Evolutionary conservation across 352 stramenopile species (phyloP), one percentile per base, ranked within the genome.

Genomic region (Phytophthora idaei): DNA sequence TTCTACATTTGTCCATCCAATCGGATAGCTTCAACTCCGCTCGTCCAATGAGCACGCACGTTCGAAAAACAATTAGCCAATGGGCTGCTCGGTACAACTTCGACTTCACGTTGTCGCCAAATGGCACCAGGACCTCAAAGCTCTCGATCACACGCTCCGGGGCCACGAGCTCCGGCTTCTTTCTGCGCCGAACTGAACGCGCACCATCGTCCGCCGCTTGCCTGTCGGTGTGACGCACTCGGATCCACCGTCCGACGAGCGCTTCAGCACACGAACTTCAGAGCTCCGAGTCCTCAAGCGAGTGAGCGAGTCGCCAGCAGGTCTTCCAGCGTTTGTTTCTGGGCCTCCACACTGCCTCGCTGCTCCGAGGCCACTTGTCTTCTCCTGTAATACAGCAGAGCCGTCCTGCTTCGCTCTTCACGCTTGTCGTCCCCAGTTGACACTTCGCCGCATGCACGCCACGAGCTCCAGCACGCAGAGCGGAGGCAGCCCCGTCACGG

Each of bases 401-500:
- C 14, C 12, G 28, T 36, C 25, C 61, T 45, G 27, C 17, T 55
- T 29, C 14, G 45, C 21, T 39, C 39, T 34, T 31, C 48, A 32
- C 17, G 51, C 2, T 21, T 47, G n/a, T 36, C 42, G 34, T 59
- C 37, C 17, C n/a, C 59, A 61, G 56, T 73, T 47, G 14, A 60
- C 32, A 58, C 60, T 57, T 68, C 46, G 46, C 50, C 70, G 58
- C 51, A 74, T 76, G 73, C 73, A 71, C 61, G 61, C 57, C 57
- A 77, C 71, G 54, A 73, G 57, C 67, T 78, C 63, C 60, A 83
- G 75, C 65, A 80, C 73, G 49, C 78, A 87, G 63, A 78, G 68
- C 64, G 76, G 78, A 72, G 78, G 78, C 55, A 87, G 78, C 69
- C 78, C 78, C 61, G 78, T 87, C 52, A 84, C 76, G 27, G 78